phyloP scores from a whole-genome alignment of 2,329 filamentous ascomycete genomes.

The Ascochyta rabiei region DNA sequence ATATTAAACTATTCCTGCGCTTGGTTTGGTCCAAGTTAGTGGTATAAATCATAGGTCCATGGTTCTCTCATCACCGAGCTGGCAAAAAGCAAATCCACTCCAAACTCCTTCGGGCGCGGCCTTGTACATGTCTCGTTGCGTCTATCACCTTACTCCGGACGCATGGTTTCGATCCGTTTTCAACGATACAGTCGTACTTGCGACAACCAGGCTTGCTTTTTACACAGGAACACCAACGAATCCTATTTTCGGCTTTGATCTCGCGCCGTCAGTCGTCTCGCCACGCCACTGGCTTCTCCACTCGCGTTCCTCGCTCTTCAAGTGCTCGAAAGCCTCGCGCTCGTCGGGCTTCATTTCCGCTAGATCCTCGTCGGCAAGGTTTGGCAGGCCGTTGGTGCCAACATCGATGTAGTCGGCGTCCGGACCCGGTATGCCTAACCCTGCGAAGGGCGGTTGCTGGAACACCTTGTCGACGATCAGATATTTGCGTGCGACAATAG shows the following conservation, averaged over 20 bases:
- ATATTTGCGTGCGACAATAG: slow-evolving; percentile 65
- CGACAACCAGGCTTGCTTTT: background rate
- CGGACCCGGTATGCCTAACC: slow-evolving; percentile 64
- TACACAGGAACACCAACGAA: slow-evolving; percentile 58
- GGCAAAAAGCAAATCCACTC: no score
- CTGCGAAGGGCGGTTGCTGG: slow-evolving; percentile 63
- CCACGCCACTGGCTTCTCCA: slow-evolving; percentile 79
- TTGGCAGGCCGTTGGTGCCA: slow-evolving; percentile 63
- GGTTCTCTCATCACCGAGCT: no score
- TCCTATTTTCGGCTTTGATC: slow-evolving; percentile 55
- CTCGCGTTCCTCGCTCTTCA: slow-evolving; percentile 66
- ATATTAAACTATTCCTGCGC: background rate
- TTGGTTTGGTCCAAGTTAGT: background rate
- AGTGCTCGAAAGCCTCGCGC: slow-evolving; percentile 72
- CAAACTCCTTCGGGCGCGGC: no score
- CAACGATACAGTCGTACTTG: background rate
- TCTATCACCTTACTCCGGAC: background rate
- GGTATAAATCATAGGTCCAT: background rate
- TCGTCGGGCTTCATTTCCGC: slow-evolving; percentile 73
- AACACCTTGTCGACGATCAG: slow-evolving; percentile 67
- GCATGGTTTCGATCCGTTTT: background rate
- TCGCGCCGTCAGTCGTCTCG: slow-evolving; percentile 64
- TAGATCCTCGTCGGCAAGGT: slow-evolving; percentile 68
- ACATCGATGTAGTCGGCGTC: slow-evolving; percentile 58
- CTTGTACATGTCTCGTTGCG: background rate